Evolutionary conservation across 768 basidiomycete species (phyloP).

Genomic region (Saitozyma sp.): DNA sequence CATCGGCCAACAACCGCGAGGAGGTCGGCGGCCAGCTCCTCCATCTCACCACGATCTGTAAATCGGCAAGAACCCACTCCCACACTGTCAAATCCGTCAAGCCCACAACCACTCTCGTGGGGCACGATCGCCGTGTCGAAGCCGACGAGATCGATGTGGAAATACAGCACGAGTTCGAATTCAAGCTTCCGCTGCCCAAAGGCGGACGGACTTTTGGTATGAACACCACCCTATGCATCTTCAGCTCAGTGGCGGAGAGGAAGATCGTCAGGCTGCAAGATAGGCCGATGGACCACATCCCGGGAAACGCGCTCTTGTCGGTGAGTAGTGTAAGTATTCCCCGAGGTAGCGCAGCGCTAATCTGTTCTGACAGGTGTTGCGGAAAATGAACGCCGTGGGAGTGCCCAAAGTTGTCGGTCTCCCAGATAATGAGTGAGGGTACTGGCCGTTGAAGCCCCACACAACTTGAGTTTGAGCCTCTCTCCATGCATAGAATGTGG

Average conservation of each 20-base stretch:
- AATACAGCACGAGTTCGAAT: slow-evolving; percentile 39
- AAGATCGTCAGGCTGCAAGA: slow-evolving; percentile 49
- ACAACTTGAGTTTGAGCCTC: too few species aligned
- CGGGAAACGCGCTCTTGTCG: slow-evolving; percentile 36
- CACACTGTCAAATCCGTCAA: slow-evolving; percentile 28
- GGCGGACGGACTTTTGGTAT: slow-evolving; percentile 33
- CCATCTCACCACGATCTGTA: slow-evolving; percentile 38
- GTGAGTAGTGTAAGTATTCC: neutral
- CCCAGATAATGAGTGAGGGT: slow-evolving; percentile 22
- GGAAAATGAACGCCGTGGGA: slow-evolving; percentile 42
- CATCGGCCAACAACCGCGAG: slow-evolving; percentile 36
- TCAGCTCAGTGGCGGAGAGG: slow-evolving; percentile 20
- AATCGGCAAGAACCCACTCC: slow-evolving; percentile 33
- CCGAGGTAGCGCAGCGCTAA: neutral
- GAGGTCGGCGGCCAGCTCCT: slow-evolving; percentile 51
- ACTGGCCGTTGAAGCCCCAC: too few species aligned
- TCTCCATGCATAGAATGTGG: too few species aligned
- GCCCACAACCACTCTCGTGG: slow-evolving; percentile 15
- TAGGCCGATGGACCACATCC: slow-evolving; percentile 41
- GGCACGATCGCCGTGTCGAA: slow-evolving; percentile 4
- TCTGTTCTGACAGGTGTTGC: slow-evolving; percentile 27
- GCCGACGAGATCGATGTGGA: slow-evolving; percentile 36
- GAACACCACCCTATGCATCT: slow-evolving; percentile 42
- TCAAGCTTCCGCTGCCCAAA: slow-evolving; percentile 33
- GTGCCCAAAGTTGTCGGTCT: slow-evolving; percentile 38